phyloP scores from a whole-genome alignment of 2,329 filamentous ascomycete species.

The Cordyceps javanica region DNA sequence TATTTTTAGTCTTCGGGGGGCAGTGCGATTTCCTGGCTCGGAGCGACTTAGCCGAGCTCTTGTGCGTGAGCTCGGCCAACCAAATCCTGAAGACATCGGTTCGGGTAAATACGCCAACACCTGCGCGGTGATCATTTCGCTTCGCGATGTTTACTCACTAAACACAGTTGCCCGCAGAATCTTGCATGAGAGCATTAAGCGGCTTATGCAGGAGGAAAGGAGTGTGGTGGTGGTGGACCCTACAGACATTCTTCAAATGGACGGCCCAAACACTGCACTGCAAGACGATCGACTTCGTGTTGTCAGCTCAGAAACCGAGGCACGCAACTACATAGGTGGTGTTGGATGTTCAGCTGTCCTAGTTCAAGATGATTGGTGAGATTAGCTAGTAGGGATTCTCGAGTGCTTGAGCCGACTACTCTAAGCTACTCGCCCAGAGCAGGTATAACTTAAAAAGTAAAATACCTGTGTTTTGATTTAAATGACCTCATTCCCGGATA shows the following conservation, averaged over 20 bases:
- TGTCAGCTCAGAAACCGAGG: slow-evolving; percentile 22
- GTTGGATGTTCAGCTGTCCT: slow-evolving; percentile 23
- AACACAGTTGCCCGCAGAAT: slow-evolving; percentile 24
- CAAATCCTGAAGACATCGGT: slow-evolving; percentile 19
- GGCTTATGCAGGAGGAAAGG: slow-evolving; percentile 20
- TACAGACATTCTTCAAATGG: slow-evolving; percentile 19
- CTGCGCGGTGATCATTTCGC: slow-evolving; percentile 27
- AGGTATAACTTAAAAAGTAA: too few relatives aligned
- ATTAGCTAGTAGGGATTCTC: too few relatives aligned
- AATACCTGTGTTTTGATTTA: too few relatives aligned
- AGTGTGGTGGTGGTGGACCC: slow-evolving; percentile 28
- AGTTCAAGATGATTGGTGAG: slow-evolving; percentile 19
- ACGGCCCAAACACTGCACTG: slow-evolving; percentile 8
- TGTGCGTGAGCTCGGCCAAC: slow-evolving; percentile 21
- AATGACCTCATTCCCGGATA: too few relatives aligned
- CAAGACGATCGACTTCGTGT: slow-evolving; percentile 15
- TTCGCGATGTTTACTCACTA: slow-evolving; percentile 27
- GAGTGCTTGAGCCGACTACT: too few relatives aligned
- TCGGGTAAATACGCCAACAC: slow-evolving; percentile 21
- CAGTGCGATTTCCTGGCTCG: slow-evolving; percentile 28
- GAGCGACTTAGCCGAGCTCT: slow-evolving; percentile 27
- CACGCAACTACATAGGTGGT: slow-evolving; percentile 24
- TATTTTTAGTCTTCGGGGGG: slow-evolving; percentile 27
- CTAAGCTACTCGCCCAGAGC: too few relatives aligned
- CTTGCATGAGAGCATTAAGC: slow-evolving; percentile 23